phyloP scores from a whole-genome alignment of 495 filamentous ascomycete species.

The Daldinia childiae region DNA sequence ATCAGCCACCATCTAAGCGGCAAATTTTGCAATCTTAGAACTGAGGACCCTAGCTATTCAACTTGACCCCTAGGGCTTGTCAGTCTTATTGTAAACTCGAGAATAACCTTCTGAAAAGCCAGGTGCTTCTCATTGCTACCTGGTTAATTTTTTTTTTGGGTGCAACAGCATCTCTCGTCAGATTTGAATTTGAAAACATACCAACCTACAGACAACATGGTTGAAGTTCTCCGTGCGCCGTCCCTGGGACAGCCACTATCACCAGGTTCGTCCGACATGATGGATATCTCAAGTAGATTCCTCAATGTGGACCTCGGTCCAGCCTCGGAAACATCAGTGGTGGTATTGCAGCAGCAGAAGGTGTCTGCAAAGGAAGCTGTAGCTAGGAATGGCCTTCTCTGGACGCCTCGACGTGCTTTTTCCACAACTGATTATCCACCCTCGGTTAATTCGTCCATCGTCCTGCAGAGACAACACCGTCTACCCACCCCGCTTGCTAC shows the following conservation, averaged over 20 bases:
- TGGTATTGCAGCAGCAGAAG: slow-evolving; percentile 30
- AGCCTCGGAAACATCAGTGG: slow-evolving; percentile 33
- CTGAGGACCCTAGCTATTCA: slow-evolving; percentile 16
- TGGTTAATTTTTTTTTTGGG: slow-evolving; percentile 1
- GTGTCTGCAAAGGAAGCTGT: slow-evolving; percentile 25
- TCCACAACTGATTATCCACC: slow-evolving; percentile 30
- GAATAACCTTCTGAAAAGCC: slow-evolving; percentile 8
- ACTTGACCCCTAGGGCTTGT: slow-evolving; percentile 16
- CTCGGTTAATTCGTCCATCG: slow-evolving; percentile 8
- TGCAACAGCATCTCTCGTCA: slow-evolving; percentile 20
- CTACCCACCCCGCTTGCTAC: slow-evolving; percentile 22
- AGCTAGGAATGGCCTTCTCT: slow-evolving; percentile 15
- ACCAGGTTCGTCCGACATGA: slow-evolving; percentile 33
- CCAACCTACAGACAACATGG: slow-evolving; percentile 30
- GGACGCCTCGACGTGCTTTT: slow-evolving; percentile 32
- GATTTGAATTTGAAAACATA: slow-evolving; percentile 21
- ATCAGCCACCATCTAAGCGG: slow-evolving; percentile 16
- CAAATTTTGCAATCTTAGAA: slow-evolving; percentile 2
- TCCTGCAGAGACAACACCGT: slow-evolving; percentile 25
- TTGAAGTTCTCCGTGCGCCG: slow-evolving; percentile 34
- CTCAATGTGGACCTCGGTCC: slow-evolving; percentile 39
- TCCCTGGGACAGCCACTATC: slow-evolving; percentile 32
- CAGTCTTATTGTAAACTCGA: slow-evolving; percentile 23
- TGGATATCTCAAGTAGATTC: slow-evolving; percentile 40
- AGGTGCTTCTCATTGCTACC: slow-evolving; percentile 13